phyloP scores from a whole-genome alignment of 768 basidiomycete genomes.

The Serendipita indica region DNA sequence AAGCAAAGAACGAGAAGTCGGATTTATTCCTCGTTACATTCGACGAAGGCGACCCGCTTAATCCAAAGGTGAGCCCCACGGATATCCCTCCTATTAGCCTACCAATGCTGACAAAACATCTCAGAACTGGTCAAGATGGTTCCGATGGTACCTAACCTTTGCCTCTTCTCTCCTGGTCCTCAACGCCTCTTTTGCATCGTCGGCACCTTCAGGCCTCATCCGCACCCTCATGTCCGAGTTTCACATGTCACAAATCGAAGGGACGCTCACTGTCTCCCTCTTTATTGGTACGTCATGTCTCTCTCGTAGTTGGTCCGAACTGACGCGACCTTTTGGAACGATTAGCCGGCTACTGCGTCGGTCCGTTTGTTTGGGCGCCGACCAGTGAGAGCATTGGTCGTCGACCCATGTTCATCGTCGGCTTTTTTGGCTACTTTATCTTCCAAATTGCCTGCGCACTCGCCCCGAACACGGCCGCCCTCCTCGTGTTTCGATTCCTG shows the following conservation, averaged over 20 bases:
- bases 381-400: slow-evolving; percentile 24
- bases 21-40: slow-evolving; percentile 11
- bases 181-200: slow-evolving; percentile 14
- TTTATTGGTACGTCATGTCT: slow-evolving; percentile 15
- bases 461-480: slow-evolving; percentile 24
- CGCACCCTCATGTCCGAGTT: slow-evolving; percentile 10
- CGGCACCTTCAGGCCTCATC: slow-evolving; percentile 14
- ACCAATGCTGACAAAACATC: not conserved
- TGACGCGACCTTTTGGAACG: not conserved
- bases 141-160: slow-evolving; percentile 8
- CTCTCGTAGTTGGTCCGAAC: not conserved
- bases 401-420: slow-evolving; percentile 23
- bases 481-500: slow-evolving; percentile 27
- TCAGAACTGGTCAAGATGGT: slow-evolving; percentile 10
- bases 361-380: slow-evolving; percentile 25
- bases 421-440: slow-evolving; percentile 17
- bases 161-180: not conserved
- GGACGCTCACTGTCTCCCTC: slow-evolving; percentile 13
- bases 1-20: not conserved
- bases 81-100: not conserved
- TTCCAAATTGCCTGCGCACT: slow-evolving; percentile 27
- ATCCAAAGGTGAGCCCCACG: slow-evolving; percentile 11
- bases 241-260: slow-evolving; percentile 5
- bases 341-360: slow-evolving; percentile 6
- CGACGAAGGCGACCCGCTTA: slow-evolving; percentile 8